phyloP scores from a whole-genome alignment of 2,329 filamentous ascomycete species.

The Xylariaceae sp. region DNA sequence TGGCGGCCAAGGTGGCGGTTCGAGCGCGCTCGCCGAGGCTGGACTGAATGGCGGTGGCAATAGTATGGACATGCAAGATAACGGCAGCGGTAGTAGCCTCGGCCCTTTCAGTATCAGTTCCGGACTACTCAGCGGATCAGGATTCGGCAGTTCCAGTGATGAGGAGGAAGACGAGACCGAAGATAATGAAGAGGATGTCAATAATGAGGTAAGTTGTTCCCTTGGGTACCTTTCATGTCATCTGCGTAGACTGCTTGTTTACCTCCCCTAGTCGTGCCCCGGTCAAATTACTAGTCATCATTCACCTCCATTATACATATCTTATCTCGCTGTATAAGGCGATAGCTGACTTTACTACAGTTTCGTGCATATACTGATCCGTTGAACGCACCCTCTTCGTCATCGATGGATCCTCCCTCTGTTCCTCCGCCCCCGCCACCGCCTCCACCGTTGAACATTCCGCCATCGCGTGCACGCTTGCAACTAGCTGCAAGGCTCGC shows the following conservation, averaged over 20 bases:
- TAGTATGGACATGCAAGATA: slow-evolving; percentile 65
- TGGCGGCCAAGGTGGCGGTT: slow-evolving; percentile 47
- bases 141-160: slow-evolving; percentile 92
- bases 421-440: slow-evolving; percentile 64
- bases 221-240: not conserved
- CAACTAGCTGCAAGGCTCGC: slow-evolving; percentile 89
- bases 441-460: slow-evolving; percentile 81
- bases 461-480: slow-evolving; percentile 81
- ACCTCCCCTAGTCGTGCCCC: not conserved
- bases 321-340: not conserved
- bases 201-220: slow-evolving; percentile 63
- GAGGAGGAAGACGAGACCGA: slow-evolving; percentile 96
- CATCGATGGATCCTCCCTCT: slow-evolving; percentile 58
- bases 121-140: slow-evolving; percentile 74
- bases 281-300: not conserved
- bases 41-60: slow-evolving; percentile 69
- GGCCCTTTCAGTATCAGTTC: slow-evolving; percentile 73
- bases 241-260: not conserved
- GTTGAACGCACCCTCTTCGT: slow-evolving; percentile 49
- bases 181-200: slow-evolving; percentile 75
- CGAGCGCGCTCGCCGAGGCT: slow-evolving; percentile 76
- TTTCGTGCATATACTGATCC: slow-evolving; percentile 63
- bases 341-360: slow-evolving; percentile 40
- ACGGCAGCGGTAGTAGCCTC: slow-evolving; percentile 65
- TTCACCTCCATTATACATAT: not conserved